Evolutionary conservation across 495 filamentous ascomycete species (phyloP), one percentile per base, ranked within the genome.

Genomic region (Pyrenula aspistea): DNA sequence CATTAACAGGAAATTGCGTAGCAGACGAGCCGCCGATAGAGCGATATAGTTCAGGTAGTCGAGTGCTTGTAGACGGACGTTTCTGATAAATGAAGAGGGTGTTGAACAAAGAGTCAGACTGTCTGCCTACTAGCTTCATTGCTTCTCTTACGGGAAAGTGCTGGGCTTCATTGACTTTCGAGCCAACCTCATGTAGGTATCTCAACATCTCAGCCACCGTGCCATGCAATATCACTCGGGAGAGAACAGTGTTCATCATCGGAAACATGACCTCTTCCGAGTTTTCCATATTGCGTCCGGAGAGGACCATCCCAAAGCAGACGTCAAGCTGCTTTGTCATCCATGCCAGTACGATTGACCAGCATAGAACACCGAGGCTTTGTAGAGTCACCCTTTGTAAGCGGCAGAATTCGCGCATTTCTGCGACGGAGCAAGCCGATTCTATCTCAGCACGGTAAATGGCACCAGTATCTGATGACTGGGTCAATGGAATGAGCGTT

Each of bases 1-100:
- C 77, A 59, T 86, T 89, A n/a, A 91, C 66, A 0, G 86, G 86
- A 62, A 89, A 92, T 57, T 91, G 88, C 20, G 88, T 80, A 53
- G 79, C 74, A 0, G 87, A 81, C 11, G 63, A 64, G 11, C 83
- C 80, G 24, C 78, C 72, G 3, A 83, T 67, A 20, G 85, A 85
- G 50, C 68, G 70, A 60, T 84, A 79, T 4, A 85, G 68, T 19
- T 61, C 12, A 4, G 21, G 24, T 12, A 19, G 36, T 3, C 22
- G 12, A 2, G 24, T 12, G 2, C 61, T 55, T 2, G 51, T 24
- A 25, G 58, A 42, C 2, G 58, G 60, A 25, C 55, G 42, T 57
- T 57, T 77, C 63, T 91, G 87, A 24, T 83, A 80, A 20, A 91
- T 82, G 61, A 90, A 91, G 2, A 91, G 63, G 0, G 83, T 83